phyloP scores from a whole-genome alignment of 148 eudicot species.

The Camellia japonica region DNA sequence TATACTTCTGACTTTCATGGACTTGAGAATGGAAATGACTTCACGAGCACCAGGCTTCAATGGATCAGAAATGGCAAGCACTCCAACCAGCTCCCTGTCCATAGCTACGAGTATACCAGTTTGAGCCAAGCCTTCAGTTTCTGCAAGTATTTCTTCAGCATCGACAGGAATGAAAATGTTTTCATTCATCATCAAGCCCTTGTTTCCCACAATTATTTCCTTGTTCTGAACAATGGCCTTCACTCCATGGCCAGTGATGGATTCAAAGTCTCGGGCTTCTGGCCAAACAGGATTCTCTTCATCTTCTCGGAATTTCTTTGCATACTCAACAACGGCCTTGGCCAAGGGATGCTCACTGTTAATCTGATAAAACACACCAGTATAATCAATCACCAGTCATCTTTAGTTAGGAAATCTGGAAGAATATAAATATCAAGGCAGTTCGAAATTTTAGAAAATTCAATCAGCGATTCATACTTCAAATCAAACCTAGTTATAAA shows the following conservation, averaged over 20 bases:
- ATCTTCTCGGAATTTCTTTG: too few species aligned
- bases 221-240: too few species aligned
- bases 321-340: too few species aligned
- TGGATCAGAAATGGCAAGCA: slow-evolving; percentile 11
- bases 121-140: slow-evolving; percentile 33
- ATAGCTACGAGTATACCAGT: slow-evolving; percentile 8
- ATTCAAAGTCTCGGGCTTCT: too few species aligned
- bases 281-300: too few species aligned
- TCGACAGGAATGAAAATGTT: slow-evolving; percentile 45
- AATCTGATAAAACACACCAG: neutral
- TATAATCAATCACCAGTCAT: neutral
- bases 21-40: slow-evolving; percentile 7
- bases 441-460: neutral
- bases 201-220: slow-evolving; percentile 71
- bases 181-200: slow-evolving; percentile 59
- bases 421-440: neutral
- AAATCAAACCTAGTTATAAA: too few species aligned
- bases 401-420: neutral
- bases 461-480: neutral
- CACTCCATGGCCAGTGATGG: too few species aligned
- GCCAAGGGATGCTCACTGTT: slow-evolving; percentile 20
- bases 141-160: slow-evolving; percentile 68
- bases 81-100: slow-evolving; percentile 2
- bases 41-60: neutral
- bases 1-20: slow-evolving; percentile 20